phyloP scores from a whole-genome alignment of 345 rosid species.

The Lepidium aucheri region DNA sequence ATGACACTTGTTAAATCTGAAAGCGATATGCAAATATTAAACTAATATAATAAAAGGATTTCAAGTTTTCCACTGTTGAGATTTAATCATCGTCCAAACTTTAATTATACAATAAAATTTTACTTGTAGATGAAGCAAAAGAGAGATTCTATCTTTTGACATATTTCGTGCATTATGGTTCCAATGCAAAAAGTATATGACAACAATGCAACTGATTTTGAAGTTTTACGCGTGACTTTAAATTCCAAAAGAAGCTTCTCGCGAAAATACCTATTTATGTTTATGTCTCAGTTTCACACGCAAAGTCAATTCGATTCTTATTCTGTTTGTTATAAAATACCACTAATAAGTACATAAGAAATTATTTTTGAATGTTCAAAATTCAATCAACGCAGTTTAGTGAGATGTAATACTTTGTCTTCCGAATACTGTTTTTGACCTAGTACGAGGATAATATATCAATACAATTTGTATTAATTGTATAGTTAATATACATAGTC shows the following conservation, averaged over 20 bases:
- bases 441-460: neutral
- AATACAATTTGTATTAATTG: neutral
- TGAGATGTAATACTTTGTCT: neutral
- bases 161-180: neutral
- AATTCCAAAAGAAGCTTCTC: constrained; percentile 11
- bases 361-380: neutral
- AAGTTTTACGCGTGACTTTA: neutral
- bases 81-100: neutral
- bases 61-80: no score
- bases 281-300: constrained; percentile 11
- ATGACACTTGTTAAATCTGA: neutral
- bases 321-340: neutral
- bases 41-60: neutral
- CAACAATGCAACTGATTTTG: constrained; percentile 11
- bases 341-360: neutral
- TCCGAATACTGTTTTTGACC: neutral
- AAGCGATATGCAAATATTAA: neutral
- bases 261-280: neutral
- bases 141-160: constrained; percentile 6
- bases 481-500: neutral
- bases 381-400: neutral
- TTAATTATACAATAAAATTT: neutral
- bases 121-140: constrained; percentile 12
- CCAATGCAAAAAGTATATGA: constrained; percentile 16
- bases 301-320: constrained; percentile 7